Percentiles rank a stretch among this genome's conserved stretches.
These are phyloP conservation scores for Phanerochaete sordida DNA, from an alignment of 768 basidiomycete species.

Conservation along the genomic window DNA sequence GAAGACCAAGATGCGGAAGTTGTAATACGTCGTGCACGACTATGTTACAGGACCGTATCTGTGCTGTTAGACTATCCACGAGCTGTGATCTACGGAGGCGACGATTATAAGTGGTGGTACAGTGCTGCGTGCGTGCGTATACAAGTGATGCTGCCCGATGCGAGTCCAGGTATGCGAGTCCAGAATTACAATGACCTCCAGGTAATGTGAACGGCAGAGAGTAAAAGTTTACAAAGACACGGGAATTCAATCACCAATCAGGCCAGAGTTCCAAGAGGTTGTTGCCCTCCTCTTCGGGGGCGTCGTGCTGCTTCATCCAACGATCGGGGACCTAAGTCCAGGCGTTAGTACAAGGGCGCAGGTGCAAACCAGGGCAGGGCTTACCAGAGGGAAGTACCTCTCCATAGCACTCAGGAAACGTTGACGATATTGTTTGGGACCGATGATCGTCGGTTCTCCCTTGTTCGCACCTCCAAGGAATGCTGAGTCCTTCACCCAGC, in stretches of 20 bases:
- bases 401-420: conserved; percentile 88
- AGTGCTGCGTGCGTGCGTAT: not conserved
- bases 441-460: conserved; percentile 95
- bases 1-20: conserved; percentile 27
- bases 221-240: not conserved
- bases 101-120: not conserved
- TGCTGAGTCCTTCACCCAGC: conserved; percentile 94
- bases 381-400: conserved; percentile 81
- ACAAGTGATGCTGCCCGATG: not conserved
- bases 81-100: not conserved
- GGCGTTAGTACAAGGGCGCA: not conserved
- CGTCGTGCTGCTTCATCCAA: conserved; percentile 86
- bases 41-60: conserved; percentile 5
- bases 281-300: conserved; percentile 68
- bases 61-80: not conserved
- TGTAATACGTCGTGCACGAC: conserved; percentile 17
- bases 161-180: too few species aligned
- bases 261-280: conserved; percentile 36
- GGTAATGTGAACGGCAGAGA: not conserved
- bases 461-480: conserved; percentile 80
- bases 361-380: conserved; percentile 15
- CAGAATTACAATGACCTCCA: not conserved
- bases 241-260: conserved; percentile 29
- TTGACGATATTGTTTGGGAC: conserved; percentile 91
- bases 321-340: conserved; percentile 78